phyloP scores from a whole-genome alignment of 306 rosid genomes.

The Elaeagnus macrophylla region DNA sequence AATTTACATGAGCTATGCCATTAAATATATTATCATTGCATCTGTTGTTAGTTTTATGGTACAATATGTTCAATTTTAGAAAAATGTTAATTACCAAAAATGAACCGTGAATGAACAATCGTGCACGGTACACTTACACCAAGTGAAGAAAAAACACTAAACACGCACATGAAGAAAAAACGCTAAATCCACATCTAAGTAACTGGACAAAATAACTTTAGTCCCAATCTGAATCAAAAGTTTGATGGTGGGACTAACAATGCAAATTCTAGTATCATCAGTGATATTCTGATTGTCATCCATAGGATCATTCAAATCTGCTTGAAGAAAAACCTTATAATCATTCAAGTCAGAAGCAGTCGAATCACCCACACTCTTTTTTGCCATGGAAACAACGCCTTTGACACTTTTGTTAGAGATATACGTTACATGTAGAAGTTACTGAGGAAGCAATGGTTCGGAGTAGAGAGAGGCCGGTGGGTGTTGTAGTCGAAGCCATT shows the following conservation, averaged over 20 bases:
- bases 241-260: conserved; percentile 74
- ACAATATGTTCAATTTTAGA: too few species aligned
- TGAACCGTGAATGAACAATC: too few species aligned
- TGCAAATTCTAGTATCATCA: conserved; percentile 78
- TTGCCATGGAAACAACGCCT: conserved; percentile 61
- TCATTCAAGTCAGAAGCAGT: conserved; percentile 52
- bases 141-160: too few species aligned
- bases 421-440: conserved; percentile 19
- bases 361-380: conserved; percentile 77
- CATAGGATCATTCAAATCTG: conserved; percentile 74
- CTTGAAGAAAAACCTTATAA: conserved; percentile 70
- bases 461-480: conserved; percentile 54
- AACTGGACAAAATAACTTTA: conserved; percentile 70
- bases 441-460: conserved; percentile 33
- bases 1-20: too few species aligned
- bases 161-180: too few species aligned
- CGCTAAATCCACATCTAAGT: conserved; percentile 42
- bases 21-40: too few species aligned
- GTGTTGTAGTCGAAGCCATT: conserved; percentile 73
- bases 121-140: too few species aligned
- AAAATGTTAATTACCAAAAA: too few species aligned
- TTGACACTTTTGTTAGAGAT: conserved; percentile 29
- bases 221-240: conserved; percentile 66
- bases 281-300: conserved; percentile 73
- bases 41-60: too few species aligned